These are phyloP conservation scores for Plasmodium billcollinsi DNA, from an alignment of 169 alveolate species.

Conservation along the genomic window DNA sequence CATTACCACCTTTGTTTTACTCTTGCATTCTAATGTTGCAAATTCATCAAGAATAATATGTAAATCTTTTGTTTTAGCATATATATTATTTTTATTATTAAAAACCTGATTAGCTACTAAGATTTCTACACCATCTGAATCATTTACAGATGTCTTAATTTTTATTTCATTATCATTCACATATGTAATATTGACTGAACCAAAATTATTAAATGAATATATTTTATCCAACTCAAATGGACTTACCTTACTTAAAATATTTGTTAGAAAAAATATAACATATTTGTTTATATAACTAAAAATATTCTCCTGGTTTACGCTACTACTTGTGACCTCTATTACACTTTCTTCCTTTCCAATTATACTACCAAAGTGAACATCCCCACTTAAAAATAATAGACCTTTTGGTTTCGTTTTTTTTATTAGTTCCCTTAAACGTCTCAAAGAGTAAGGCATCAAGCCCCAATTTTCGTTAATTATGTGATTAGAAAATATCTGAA, in stretches of 20 bases:
- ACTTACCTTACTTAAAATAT: conserved; percentile 19
- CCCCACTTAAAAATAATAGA: conserved; percentile 89
- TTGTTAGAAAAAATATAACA: conserved; percentile 16
- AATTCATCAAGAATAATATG: conserved; percentile 66
- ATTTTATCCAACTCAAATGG: conserved; percentile 43
- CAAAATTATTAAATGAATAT: conserved; percentile 56
- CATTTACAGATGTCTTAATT: conserved; percentile 33
- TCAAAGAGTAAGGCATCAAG: conserved; percentile 85
- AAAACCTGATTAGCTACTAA: conserved; percentile 56
- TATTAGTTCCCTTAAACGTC: conserved; percentile 80
- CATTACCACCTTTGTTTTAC: conserved; percentile 16
- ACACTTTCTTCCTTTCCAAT: conserved; percentile 79
- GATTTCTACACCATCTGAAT: conserved; percentile 55
- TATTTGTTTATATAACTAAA: conserved; percentile 43
- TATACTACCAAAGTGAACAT: conserved; percentile 86
- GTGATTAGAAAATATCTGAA: conserved; percentile 65
- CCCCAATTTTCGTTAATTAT: conserved; percentile 89
- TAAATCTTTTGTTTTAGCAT: conserved; percentile 29
- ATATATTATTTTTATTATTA: conserved; percentile 54
- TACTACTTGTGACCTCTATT: conserved; percentile 62
- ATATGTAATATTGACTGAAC: conserved; percentile 37
- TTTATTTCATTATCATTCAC: conserved; percentile 36
- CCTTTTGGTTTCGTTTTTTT: conserved; percentile 86
- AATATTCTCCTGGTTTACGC: conserved; percentile 62
- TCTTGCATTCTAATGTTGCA: conserved; percentile 49